Evolutionary conservation across 169 alveolate species (phyloP).

Genomic region (Toxoplasma gondii): DNA sequence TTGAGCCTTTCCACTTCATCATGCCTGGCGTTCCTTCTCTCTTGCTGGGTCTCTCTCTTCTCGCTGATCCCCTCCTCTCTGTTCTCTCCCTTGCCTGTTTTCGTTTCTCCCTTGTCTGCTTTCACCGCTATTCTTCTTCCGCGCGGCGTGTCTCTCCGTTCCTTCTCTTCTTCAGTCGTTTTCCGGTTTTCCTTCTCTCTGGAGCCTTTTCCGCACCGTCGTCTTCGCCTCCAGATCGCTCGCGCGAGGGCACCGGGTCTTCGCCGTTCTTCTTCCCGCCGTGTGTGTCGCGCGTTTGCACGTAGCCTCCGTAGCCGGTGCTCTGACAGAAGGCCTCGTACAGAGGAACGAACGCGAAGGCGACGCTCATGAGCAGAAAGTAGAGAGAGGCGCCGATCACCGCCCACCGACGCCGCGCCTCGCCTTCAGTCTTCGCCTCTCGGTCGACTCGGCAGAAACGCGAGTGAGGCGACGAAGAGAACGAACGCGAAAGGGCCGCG

Average conservation of each 20-base stretch:
- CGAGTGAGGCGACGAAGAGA: neutral
- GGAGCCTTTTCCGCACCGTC: neutral
- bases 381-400: neutral
- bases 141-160: too few species aligned
- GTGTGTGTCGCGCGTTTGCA: neutral
- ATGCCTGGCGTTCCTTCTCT: too few species aligned
- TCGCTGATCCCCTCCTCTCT: too few species aligned
- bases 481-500: neutral
- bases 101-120: too few species aligned
- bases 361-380: conserved; percentile 49
- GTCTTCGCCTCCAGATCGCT: neutral
- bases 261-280: neutral
- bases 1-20: too few species aligned
- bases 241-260: neutral
- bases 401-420: conserved; percentile 23
- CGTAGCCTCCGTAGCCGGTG: conserved; percentile 50
- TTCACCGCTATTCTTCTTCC: too few species aligned
- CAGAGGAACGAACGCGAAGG: conserved; percentile 58
- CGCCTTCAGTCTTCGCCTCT: neutral
- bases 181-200: neutral
- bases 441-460: neutral
- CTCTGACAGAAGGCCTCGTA: conserved; percentile 48
- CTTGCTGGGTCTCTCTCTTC: too few species aligned
- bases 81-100: too few species aligned
- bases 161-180: neutral